Percentiles rank a stretch among this genome's conserved stretches.
Evolutionary conservation across 1,139 yeast genomes (phyloP).

Genomic region (Suhomyces choctaworum): DNA sequence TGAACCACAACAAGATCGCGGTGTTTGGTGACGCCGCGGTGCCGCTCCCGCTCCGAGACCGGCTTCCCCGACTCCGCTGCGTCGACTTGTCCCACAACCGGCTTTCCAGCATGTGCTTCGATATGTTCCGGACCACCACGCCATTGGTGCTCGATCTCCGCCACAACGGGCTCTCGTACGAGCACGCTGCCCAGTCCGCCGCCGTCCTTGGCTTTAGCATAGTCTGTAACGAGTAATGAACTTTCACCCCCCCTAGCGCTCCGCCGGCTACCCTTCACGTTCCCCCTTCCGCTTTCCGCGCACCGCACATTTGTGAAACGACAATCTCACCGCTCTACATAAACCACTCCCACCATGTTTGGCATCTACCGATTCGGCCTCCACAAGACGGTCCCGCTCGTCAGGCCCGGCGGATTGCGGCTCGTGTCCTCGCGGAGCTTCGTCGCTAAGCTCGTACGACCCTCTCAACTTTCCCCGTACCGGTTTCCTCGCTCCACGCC

Average conservation of each 20-base stretch:
- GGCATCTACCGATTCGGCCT: constrained; percentile 8
- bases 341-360: constrained; percentile 6
- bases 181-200: constrained; percentile 3
- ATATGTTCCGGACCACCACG: constrained; percentile 1
- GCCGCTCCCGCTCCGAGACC: not conserved
- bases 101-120: not conserved
- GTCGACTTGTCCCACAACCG: constrained; percentile 5
- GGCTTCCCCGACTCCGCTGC: constrained; percentile 6
- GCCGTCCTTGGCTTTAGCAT: not conserved
- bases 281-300: too few relatives aligned
- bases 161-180: not conserved
- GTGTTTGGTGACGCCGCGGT: not conserved
- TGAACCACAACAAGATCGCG: constrained; percentile 18
- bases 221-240: not conserved
- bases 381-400: not conserved
- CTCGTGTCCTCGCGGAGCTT: constrained; percentile 1
- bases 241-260: too few relatives aligned
- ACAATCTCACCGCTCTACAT: not conserved
- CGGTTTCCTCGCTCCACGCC: not conserved
- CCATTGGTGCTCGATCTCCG: not conserved
- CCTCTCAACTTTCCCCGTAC: not conserved
- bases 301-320: too few relatives aligned
- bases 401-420: constrained; percentile 1
- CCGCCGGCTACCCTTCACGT: too few relatives aligned
- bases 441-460: not conserved